A percentile compares a stretch with the other conserved stretches of the same genome.
Conservation (phyloP, 768 basidiomycete genomes). For the Galerina sulciceps region DNA sequence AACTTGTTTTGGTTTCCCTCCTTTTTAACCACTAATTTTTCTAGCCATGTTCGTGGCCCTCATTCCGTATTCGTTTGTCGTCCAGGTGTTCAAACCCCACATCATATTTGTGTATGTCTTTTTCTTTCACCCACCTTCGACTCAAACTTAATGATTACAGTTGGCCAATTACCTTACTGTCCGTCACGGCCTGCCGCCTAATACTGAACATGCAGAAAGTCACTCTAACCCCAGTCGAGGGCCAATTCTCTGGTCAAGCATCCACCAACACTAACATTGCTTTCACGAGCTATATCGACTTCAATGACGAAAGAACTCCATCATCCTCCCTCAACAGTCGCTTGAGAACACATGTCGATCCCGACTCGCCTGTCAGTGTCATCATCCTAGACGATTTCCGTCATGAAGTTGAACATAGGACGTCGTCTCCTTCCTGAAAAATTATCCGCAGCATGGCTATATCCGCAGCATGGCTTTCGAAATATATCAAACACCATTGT, state of each 20-base stretch:
- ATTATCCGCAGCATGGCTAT: too few species aligned
- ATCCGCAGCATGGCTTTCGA: too few species aligned
- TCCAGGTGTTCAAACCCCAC: slow-evolving; percentile 20
- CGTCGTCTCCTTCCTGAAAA: too few species aligned
- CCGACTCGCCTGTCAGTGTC: neutral
- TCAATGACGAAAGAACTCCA: neutral
- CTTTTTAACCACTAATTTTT: neutral
- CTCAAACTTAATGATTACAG: neutral
- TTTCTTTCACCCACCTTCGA: neutral
- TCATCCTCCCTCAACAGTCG: neutral
- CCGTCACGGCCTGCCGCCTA: slow-evolving; percentile 16
- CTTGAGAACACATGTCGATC: neutral
- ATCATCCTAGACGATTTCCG: too few species aligned
- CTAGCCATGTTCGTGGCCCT: slow-evolving; percentile 19
- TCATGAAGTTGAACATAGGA: too few species aligned
- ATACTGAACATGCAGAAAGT: slow-evolving; percentile 20
- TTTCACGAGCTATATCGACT: slow-evolving; percentile 15
- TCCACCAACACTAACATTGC: slow-evolving; percentile 9
- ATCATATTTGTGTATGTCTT: slow-evolving; percentile 17
- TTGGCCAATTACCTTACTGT: slow-evolving; percentile 21
- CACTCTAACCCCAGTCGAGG: neutral
- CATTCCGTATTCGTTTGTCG: slow-evolving; percentile 19
- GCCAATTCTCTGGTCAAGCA: neutral
- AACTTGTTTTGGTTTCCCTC: neutral
- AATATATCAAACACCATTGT: too few species aligned